A percentile compares a stretch with the other conserved stretches of the same genome.
These are phyloP conservation scores for Pseudogymnoascus sp. DNA, from an alignment of 2,329 filamentous ascomycete genomes.

Conservation along the genomic window DNA sequence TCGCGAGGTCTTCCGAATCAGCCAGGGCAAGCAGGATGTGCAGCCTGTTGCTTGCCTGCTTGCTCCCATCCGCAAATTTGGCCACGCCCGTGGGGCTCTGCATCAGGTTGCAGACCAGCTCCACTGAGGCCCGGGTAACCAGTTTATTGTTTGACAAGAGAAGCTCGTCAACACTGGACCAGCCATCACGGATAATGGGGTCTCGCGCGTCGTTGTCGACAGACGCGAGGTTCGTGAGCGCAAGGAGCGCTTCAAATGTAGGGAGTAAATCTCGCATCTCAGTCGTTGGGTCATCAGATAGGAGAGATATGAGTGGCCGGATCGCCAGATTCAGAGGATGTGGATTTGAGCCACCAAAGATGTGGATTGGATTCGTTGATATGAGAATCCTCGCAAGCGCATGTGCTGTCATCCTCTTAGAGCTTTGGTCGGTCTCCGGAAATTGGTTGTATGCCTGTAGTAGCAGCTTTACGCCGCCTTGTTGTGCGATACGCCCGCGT, in stretches of 20 bases:
- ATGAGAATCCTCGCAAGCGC: slow-evolving; percentile 80
- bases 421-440: slow-evolving; percentile 41
- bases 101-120: slow-evolving; percentile 87
- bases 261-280: slow-evolving; percentile 74
- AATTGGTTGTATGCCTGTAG: slow-evolving; percentile 63
- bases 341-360: slow-evolving; percentile 73
- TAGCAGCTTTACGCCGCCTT: slow-evolving; percentile 84
- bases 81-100: slow-evolving; percentile 59
- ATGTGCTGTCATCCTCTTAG: slow-evolving; percentile 61
- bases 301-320: slow-evolving; percentile 68
- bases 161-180: slow-evolving; percentile 73
- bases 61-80: slow-evolving; percentile 61
- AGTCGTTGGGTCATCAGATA: slow-evolving; percentile 55
- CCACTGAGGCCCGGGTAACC: slow-evolving; percentile 75
- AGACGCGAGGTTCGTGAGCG: slow-evolving; percentile 88
- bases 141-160: slow-evolving; percentile 68
- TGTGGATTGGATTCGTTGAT: slow-evolving; percentile 73
- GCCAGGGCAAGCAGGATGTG: slow-evolving; percentile 82
- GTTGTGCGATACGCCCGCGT: slow-evolving; percentile 76
- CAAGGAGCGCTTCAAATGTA: slow-evolving; percentile 83
- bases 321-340: slow-evolving; percentile 73
- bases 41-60: slow-evolving; percentile 64
- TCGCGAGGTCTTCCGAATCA: slow-evolving; percentile 74
- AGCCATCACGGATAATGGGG: slow-evolving; percentile 66
- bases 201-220: slow-evolving; percentile 57